A percentile compares a stretch with the other conserved stretches of the same genome.
These are phyloP conservation scores for Gomphus bonarii DNA, from an alignment of 1,284 basidiomycete species.

Conservation along the genomic window DNA sequence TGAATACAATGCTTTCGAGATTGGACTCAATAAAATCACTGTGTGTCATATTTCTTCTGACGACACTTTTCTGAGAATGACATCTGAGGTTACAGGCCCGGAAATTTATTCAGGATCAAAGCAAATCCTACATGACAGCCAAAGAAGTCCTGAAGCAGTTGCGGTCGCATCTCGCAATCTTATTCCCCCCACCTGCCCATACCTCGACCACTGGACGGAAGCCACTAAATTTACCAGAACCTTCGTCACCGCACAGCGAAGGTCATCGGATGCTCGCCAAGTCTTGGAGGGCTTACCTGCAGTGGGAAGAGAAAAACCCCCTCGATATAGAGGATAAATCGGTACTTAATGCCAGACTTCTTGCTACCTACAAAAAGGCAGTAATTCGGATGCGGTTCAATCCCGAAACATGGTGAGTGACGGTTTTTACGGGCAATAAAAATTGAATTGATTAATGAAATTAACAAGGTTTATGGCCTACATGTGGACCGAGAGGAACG, in stretches of 20 bases:
- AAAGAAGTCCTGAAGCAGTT: constrained; percentile 82
- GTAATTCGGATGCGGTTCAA: constrained; percentile 89
- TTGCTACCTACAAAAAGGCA: constrained; percentile 62
- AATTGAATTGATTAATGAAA: not conserved
- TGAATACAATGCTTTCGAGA: constrained; percentile 92
- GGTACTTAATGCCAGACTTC: not conserved
- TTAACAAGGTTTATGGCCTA: constrained; percentile 79
- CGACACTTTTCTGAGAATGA: constrained; percentile 12
- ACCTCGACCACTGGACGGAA: constrained; percentile 26
- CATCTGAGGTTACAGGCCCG: constrained; percentile 46
- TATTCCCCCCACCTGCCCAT: constrained; percentile 44
- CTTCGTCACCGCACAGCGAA: constrained; percentile 65
- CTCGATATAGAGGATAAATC: constrained; percentile 74
- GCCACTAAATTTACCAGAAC: constrained; percentile 59
- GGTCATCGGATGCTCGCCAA: constrained; percentile 41
- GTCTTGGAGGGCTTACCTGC: constrained; percentile 86
- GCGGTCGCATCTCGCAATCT: constrained; percentile 54
- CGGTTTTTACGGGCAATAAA: not conserved
- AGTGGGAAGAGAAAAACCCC: constrained; percentile 95
- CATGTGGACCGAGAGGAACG: constrained; percentile 64
- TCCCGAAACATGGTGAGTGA: constrained; percentile 80
- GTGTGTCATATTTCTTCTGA: constrained; percentile 23
- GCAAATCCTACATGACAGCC: constrained; percentile 88
- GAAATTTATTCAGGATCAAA: constrained; percentile 84
- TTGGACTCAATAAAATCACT: constrained; percentile 81